Evolutionary conservation across 495 filamentous ascomycete species (phyloP).

Genomic region (Wilcoxina mikolae): DNA sequence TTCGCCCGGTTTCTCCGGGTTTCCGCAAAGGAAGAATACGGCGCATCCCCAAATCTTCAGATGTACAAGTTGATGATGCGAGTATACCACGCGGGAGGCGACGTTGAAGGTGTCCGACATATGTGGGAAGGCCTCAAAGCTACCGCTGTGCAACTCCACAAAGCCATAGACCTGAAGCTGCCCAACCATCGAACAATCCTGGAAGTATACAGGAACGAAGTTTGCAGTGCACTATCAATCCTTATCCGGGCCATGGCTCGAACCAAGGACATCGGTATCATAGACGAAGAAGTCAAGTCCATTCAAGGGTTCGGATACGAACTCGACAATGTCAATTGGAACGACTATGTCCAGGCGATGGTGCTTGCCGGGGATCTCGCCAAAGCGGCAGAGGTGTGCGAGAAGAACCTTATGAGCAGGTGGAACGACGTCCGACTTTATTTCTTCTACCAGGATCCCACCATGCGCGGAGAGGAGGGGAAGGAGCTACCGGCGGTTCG

Average conservation of each 20-base stretch:
- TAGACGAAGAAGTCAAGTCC: conserved; percentile 9
- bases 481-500: conserved; percentile 12
- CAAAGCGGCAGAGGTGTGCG: conserved; percentile 19
- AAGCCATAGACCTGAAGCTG: conserved; percentile 4
- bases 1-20: conserved; percentile 17
- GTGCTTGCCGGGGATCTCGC: conserved; percentile 9
- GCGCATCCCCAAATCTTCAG: conserved; percentile 18
- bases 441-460: conserved; percentile 8
- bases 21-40: conserved; percentile 11
- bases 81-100: conserved; percentile 16
- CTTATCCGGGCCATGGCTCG: conserved; percentile 19
- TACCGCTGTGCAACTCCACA: conserved; percentile 1
- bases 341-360: conserved; percentile 25
- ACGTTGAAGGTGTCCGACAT: conserved; percentile 13
- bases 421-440: conserved; percentile 2
- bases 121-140: conserved; percentile 9
- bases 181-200: conserved; percentile 2
- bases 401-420: conserved; percentile 19
- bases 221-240: conserved; percentile 19
- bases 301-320: conserved; percentile 17
- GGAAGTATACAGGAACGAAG: conserved; percentile 9
- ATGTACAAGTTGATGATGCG: conserved; percentile 26
- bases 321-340: conserved; percentile 28
- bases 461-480: conserved; percentile 5
- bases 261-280: conserved; percentile 9